These are phyloP conservation scores for Pythium graminicola DNA, from an alignment of 352 stramenopile species.

Conservation along the genomic window DNA sequence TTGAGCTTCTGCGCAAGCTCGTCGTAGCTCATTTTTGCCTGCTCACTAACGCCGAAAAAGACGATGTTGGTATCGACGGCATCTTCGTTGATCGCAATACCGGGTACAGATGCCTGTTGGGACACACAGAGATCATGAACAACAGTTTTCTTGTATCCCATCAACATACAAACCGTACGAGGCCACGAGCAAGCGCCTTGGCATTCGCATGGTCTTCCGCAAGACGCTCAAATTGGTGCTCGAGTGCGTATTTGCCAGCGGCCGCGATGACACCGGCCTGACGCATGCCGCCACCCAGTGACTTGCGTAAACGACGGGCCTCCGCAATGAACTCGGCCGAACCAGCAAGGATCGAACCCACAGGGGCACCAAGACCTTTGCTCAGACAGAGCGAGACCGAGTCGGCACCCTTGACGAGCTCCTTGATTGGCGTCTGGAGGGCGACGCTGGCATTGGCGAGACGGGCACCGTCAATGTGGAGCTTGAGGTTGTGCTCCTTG, in stretches of 20 bases:
- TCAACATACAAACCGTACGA: no score
- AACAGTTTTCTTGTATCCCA: no score
- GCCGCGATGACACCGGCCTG: conserved; percentile 92
- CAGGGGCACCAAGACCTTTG: conserved; percentile 93
- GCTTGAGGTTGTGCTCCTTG: conserved; percentile 65
- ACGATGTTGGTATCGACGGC: conserved; percentile 89
- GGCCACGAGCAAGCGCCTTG: conserved; percentile 50
- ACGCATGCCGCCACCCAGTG: conserved; percentile 95
- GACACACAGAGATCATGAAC: not conserved
- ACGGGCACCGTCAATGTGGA: conserved; percentile 95
- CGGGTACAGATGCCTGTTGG: conserved; percentile 39
- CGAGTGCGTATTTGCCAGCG: conserved; percentile 88
- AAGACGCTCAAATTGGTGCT: conserved; percentile 82
- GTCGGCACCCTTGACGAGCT: conserved; percentile 81
- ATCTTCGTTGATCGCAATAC: conserved; percentile 50
- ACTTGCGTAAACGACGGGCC: conserved; percentile 91
- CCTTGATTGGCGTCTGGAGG: conserved; percentile 49
- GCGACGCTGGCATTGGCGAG: conserved; percentile 94
- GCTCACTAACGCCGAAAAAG: conserved; percentile 54
- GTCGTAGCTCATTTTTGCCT: conserved; percentile 54
- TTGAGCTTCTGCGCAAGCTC: conserved; percentile 53
- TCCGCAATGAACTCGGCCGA: conserved; percentile 84
- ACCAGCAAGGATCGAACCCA: conserved; percentile 92
- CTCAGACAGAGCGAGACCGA: conserved; percentile 94
- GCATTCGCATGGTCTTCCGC: conserved; percentile 79